Evolutionary conservation across 2,329 filamentous ascomycete species (phyloP), one percentile per base, ranked within the genome.

Genomic region (Trichophyton simii): DNA sequence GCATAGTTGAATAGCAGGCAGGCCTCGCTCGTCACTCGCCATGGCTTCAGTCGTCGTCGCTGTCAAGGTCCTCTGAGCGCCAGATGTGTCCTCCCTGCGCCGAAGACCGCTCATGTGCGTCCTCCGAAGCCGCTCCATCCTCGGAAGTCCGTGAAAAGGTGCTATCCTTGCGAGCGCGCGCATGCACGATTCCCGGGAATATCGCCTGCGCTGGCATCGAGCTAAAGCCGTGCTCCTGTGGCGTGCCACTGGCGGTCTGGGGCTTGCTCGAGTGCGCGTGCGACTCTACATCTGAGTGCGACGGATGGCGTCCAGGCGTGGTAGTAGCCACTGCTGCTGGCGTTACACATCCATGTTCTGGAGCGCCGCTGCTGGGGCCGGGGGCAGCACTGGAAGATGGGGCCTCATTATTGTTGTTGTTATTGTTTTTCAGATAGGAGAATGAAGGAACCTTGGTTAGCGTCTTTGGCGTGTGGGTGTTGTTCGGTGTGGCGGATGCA

Each of bases 151-250:
- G 50, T 15, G 50, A 54, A n/a, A 54, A 18, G 50, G 22, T 42
- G 31, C 55, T 58, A 15, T 58, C 55, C 41, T 48, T 44, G 34
- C 64, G 61, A 38, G 63, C 62, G 11, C 62, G 70, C 59, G 73
- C 73, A 64, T 77, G 75, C 52, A 76, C 70, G 48, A 77, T 70
- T 15, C 75, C 75, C 1, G 75, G 75, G 62, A 77, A 77, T 18
- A 75, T 76, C 54, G 71, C 72, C 54, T 74, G 73, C 57, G 75
- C 74, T 18, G 68, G 68, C 8, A 70, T 28, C 8, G 61, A 46
- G 25, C 54, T 58, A 18, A 50, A 36, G 34, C 44, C 44, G 28
- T 13, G 59, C 34, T 55, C 59, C 38, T 57, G 25, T 55, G 52
- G 48, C 22, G 61, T 50, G 7, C 61, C 55, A 48, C 63, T 50